Base-by-base conservation (phyloP, 768 basidiomycete genomes). In the Hericium rajendrae region DNA sequence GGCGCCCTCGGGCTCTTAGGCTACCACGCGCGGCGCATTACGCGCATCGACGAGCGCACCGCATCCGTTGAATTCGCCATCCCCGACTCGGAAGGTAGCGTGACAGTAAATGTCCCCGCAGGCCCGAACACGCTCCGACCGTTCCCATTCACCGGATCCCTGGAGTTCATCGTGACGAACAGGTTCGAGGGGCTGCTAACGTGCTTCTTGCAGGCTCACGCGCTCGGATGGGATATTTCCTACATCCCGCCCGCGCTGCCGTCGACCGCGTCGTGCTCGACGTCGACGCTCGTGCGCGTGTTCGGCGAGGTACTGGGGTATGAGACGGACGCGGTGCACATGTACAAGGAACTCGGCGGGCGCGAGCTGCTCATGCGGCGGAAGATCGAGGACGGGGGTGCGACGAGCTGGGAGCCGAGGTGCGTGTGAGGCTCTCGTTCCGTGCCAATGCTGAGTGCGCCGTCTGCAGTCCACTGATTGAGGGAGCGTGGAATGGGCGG, bases 341-440 rank as follows among this genome's bases (percentile, higher is more conserved):
- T 85, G 72, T 86, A 84, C 66, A 86, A 85, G 67, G 84, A 85
- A 59, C 69, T 85, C 6, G 83, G 84, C 8, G 84, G 84, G 8
- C 68, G 84, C 16, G 84, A 85, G 69, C 65, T 86, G 20, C 65
- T 84, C 22, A 85, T 86, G 84, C 71, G 84, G 24, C 68, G 84
- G 38, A 76, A 72, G 64, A 78, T 85, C 41, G 72, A 76, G 59
- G 76, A 80, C 20, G 80, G 76, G 10, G 83, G 83, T 18, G 79
- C 80, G 11, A 85, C 72, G 13, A 63, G 62, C 15, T 73, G 72
- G 72, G 80, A 82, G 64, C 78, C 84, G 2, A 85, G 83, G 83
- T 82, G 61, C 51, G 62, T 26, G 48, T n/a, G 8, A 10, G 6
- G 12, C 2, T 15, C 12, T 9, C 22, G 43, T 46, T 15, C 22